phyloP scores from a whole-genome alignment of 2,329 filamentous ascomycete genomes.

The Ramularia collo-cygni region DNA sequence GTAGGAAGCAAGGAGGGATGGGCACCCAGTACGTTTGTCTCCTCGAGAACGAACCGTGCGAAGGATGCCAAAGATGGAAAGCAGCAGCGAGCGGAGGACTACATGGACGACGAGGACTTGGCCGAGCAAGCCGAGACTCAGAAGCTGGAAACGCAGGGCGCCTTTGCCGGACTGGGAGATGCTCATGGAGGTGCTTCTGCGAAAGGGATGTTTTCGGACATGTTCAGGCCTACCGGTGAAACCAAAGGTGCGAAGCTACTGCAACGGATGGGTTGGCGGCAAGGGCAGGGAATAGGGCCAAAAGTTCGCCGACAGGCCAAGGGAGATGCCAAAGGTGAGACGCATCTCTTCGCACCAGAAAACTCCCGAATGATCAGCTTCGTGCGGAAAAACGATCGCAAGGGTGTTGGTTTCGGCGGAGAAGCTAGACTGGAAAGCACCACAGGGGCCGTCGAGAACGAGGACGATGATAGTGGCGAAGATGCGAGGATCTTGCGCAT shows the following conservation, averaged over 20 bases:
- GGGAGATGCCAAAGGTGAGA: constrained; percentile 50
- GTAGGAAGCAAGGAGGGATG: constrained; percentile 98
- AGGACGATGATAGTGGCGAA: constrained; percentile 23
- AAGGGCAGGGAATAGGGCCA: constrained; percentile 86
- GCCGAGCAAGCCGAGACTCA: constrained; percentile 76
- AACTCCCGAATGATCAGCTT: constrained; percentile 65
- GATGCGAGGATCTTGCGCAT: constrained; percentile 26
- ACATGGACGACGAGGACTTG: constrained; percentile 96
- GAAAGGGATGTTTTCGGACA: constrained; percentile 56
- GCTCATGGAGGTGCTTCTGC: constrained; percentile 48
- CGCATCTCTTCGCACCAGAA: constrained; percentile 77
- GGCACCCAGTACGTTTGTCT: constrained; percentile 87
- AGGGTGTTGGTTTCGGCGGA: constrained; percentile 62
- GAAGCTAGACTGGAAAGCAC: constrained; percentile 47
- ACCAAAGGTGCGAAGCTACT: constrained; percentile 82
- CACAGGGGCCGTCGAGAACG: constrained; percentile 23
- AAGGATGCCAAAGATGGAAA: constrained; percentile 53
- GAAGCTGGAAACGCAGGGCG: constrained; percentile 63
- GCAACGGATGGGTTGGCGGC: constrained; percentile 91
- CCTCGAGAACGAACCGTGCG: constrained; percentile 71
- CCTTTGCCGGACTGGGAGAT: constrained; percentile 69
- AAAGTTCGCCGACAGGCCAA: constrained; percentile 70
- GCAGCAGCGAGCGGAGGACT: constrained; percentile 72
- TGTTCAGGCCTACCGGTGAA: constrained; percentile 67
- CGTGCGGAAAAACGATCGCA: constrained; percentile 58